Evolutionary conservation across 441 rosid genomes (phyloP).

Genomic region (Bruguiera hainesii): DNA sequence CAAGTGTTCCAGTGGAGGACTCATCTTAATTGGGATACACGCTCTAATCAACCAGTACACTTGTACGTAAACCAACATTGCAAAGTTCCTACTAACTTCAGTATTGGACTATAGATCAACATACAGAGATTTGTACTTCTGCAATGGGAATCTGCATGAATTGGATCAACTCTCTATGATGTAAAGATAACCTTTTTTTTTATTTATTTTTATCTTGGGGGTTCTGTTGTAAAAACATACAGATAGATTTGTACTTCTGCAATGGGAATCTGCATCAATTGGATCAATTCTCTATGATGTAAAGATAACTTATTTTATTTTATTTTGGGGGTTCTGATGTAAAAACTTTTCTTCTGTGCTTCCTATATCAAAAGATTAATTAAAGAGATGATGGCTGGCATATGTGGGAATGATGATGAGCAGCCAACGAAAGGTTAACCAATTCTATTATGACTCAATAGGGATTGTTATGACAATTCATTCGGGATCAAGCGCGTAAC

Average conservation of each 20-base stretch:
- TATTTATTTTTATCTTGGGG: too few species aligned
- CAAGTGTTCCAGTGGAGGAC: slow-evolving; percentile 58
- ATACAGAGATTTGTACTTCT: not conserved
- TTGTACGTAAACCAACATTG: slow-evolving; percentile 2
- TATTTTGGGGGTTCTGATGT: too few species aligned
- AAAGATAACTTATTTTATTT: not conserved
- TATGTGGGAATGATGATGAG: too few species aligned
- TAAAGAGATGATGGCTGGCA: too few species aligned
- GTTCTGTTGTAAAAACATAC: not conserved
- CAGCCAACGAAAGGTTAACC: too few species aligned
- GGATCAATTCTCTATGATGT: not conserved
- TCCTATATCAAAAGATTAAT: too few species aligned
- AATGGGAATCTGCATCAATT: not conserved
- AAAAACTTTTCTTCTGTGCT: too few species aligned
- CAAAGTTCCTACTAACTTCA: slow-evolving; percentile 5
- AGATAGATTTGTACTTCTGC: slow-evolving; percentile 1
- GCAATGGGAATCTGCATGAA: not conserved
- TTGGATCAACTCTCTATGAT: not conserved
- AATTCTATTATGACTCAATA: too few species aligned
- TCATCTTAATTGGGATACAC: slow-evolving; percentile 19
- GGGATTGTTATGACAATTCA: too few species aligned
- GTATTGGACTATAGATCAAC: not conserved
- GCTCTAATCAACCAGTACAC: not conserved
- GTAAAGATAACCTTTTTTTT: not conserved
- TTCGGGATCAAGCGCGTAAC: too few species aligned